phyloP scores from a whole-genome alignment of 2,329 filamentous ascomycete species.

The Botryotinia calthae region DNA sequence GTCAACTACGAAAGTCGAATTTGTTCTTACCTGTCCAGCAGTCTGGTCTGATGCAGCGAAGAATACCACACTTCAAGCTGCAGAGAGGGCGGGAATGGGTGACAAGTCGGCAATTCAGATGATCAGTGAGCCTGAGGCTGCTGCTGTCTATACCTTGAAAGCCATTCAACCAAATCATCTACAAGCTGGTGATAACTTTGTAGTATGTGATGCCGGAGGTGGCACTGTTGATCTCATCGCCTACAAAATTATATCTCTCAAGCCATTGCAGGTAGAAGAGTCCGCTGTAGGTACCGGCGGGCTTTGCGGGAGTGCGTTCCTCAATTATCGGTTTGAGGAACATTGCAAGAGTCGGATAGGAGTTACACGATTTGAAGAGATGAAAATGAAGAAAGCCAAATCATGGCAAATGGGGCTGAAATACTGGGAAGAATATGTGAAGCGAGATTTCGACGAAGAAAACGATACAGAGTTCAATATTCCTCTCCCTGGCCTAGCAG shows the following conservation, averaged over 20 bases:
- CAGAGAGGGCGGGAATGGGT: conserved; percentile 77
- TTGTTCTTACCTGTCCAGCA: conserved; percentile 77
- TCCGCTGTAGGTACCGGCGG: conserved; percentile 77
- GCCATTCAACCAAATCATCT: conserved; percentile 74
- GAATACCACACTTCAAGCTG: conserved; percentile 74
- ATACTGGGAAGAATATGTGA: conserved; percentile 83
- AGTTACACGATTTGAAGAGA: conserved; percentile 64
- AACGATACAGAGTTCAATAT: conserved; percentile 76
- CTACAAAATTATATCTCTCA: conserved; percentile 73
- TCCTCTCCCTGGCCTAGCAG: conserved; percentile 73
- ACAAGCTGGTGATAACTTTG: conserved; percentile 61
- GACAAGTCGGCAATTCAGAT: conserved; percentile 67
- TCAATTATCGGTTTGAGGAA: conserved; percentile 80
- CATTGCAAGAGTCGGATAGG: conserved; percentile 69
- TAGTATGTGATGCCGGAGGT: conserved; percentile 57
- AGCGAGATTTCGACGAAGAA: conserved; percentile 78
- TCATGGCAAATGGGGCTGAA: conserved; percentile 77
- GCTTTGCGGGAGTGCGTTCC: conserved; percentile 72
- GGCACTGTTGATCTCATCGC: conserved; percentile 73
- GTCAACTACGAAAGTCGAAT: conserved; percentile 71
- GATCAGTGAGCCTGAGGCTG: conserved; percentile 78
- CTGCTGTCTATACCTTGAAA: conserved; percentile 76
- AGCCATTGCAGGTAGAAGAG: conserved; percentile 71
- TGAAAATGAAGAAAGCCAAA: conserved; percentile 74
- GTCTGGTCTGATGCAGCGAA: conserved; percentile 87